phyloP scores from a whole-genome alignment of 2,329 filamentous ascomycete species.

The Xylariaceae sp. region DNA sequence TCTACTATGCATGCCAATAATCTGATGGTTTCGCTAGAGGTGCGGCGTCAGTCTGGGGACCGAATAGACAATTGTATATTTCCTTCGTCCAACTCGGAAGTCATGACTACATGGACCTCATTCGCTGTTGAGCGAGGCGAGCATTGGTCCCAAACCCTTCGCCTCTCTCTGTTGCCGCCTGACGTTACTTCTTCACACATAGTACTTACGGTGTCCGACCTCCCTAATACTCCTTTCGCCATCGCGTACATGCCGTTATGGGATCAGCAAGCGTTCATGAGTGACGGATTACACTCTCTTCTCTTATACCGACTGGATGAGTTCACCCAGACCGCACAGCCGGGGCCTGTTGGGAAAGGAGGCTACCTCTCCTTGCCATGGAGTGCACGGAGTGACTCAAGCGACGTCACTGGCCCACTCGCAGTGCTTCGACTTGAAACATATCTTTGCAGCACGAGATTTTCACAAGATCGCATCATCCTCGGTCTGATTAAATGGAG shows the following conservation, averaged over 20 bases:
- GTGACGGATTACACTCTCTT: conserved; percentile 76
- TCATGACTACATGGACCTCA: conserved; percentile 83
- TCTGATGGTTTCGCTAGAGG: conserved; percentile 83
- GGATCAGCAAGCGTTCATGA: conserved; percentile 85
- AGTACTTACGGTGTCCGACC: conserved; percentile 84
- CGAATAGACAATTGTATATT: conserved; percentile 86
- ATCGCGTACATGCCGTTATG: conserved; percentile 91
- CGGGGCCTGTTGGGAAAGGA: conserved; percentile 64
- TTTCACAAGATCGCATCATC: conserved; percentile 87
- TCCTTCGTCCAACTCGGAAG: conserved; percentile 74
- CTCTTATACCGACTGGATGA: conserved; percentile 91
- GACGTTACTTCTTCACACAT: conserved; percentile 82
- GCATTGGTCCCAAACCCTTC: conserved; percentile 83
- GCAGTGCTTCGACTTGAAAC: conserved; percentile 77
- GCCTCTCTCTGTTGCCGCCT: conserved; percentile 70
- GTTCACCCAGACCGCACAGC: conserved; percentile 66
- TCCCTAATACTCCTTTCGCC: conserved; percentile 83
- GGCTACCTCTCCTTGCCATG: conserved; percentile 85
- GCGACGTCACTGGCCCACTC: conserved; percentile 74
- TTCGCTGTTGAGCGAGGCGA: conserved; percentile 74
- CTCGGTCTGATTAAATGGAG: conserved; percentile 84
- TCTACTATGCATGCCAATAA: conserved; percentile 63
- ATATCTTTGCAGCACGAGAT: conserved; percentile 88
- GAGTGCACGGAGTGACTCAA: conserved; percentile 63
- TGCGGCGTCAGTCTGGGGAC: conserved; percentile 73